Evolutionary conservation across 139 green algal genomes (phyloP).

Genomic region (Chlamydomonas schloesseri): DNA sequence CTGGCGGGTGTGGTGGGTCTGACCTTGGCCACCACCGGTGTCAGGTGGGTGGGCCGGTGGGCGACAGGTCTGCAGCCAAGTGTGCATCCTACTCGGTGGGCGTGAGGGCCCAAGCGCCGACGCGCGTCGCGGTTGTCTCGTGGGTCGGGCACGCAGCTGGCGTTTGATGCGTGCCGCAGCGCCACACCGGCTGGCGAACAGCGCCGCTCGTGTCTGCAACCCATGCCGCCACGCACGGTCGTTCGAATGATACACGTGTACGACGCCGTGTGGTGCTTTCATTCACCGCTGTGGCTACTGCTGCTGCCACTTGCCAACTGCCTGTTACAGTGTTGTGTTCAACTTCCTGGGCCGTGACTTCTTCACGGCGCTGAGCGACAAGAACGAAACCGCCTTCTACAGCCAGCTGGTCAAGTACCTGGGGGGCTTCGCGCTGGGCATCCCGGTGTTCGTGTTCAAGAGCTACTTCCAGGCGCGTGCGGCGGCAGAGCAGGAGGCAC

Average conservation of each 20-base stretch:
- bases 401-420: conserved; percentile 87
- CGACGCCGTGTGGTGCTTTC: too few species aligned
- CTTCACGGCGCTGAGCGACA: conserved; percentile 95
- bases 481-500: neutral
- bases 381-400: conserved; percentile 83
- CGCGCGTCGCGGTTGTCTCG: too few species aligned
- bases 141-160: too few species aligned
- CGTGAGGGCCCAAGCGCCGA: too few species aligned
- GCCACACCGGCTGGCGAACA: too few species aligned
- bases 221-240: too few species aligned
- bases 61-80: too few species aligned
- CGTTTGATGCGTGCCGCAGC: too few species aligned
- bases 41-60: too few species aligned
- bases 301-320: neutral
- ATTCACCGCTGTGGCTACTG: neutral
- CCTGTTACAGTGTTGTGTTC: conserved; percentile 88
- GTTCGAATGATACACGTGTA: too few species aligned
- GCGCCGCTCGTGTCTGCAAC: too few species aligned
- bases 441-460: conserved; percentile 95
- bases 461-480: conserved; percentile 83
- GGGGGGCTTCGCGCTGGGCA: conserved; percentile 74
- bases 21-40: conserved; percentile 94
- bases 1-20: conserved; percentile 91
- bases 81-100: too few species aligned
- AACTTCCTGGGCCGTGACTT: conserved; percentile 99